Evolutionary conservation across 257 asterid genomes (phyloP).

Genomic region (Solanum sparsipilum): DNA sequence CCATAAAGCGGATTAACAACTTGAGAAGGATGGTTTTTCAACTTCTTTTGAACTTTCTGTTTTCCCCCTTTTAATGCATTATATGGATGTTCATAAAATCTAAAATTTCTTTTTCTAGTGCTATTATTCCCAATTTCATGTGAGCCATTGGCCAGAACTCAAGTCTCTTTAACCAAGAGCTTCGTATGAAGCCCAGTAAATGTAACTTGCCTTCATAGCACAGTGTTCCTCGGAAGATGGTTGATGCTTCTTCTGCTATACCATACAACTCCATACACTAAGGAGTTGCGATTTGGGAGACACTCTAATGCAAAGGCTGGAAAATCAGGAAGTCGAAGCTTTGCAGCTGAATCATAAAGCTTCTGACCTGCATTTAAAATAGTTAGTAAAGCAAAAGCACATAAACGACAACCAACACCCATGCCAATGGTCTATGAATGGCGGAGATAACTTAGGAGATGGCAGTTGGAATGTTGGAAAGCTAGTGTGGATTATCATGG

Average conservation of each 20-base stretch:
- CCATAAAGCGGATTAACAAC: neutral
- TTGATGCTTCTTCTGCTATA: slow-evolving; percentile 68
- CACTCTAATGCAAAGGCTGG: slow-evolving; percentile 97
- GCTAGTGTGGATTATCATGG: neutral
- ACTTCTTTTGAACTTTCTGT: neutral
- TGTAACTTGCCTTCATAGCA: slow-evolving; percentile 70
- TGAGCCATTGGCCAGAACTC: neutral
- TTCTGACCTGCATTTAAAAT: slow-evolving; percentile 49
- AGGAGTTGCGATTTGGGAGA: slow-evolving; percentile 86
- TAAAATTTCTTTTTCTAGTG: neutral
- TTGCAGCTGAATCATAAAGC: slow-evolving; percentile 80
- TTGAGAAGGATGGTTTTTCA: neutral
- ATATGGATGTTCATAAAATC: neutral
- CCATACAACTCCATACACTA: slow-evolving; percentile 84
- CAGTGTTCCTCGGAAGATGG: slow-evolving; percentile 86
- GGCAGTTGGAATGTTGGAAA: neutral
- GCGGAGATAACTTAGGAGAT: neutral
- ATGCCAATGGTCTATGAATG: neutral
- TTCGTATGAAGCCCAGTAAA: neutral
- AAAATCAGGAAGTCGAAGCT: slow-evolving; percentile 56
- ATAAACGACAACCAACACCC: neutral
- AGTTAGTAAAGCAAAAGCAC: neutral
- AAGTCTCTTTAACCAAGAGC: neutral
- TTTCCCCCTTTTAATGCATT: neutral
- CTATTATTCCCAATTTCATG: neutral